Base-by-base conservation (phyloP, 257 asterid genomes). In the Plantago ovata region DNA sequence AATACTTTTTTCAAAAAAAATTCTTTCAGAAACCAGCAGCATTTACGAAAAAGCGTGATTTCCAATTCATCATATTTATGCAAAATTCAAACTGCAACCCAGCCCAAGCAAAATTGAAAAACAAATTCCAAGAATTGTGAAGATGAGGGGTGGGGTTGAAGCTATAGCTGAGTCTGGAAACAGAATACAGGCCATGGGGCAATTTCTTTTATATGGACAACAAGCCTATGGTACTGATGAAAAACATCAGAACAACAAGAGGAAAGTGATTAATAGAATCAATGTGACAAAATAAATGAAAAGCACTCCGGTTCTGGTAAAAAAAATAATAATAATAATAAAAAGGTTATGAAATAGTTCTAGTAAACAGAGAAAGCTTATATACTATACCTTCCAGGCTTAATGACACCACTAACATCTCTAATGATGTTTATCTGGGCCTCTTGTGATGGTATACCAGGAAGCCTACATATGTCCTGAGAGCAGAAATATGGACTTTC, bases 331-430 rank as follows among this genome's bases (percentile, higher is more conserved):
- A 15, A 58, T 13, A 19, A 15, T 5, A 4, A 6, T 6, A 11
- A 22, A 56, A 19, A 38, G 24, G 3, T 10, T 36, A 6, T 18
- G 15, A 23, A 43, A 6, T 43, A 10, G n/a, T 11, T 4, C 5
- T 4, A 15, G 19, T 16, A 13, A 21, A 52, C 20, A 6, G 23
- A 1, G 24, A 14, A 47, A 50, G 21, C 12, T 2, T 24, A 36
- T 60, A 38, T 13, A 46, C 16, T 41, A 38, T 77, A 82, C 90
- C 86, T 75, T 61, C 87, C 79, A 1, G 87, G 87, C 63, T 71
- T 71, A 64, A 83, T 71, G 62, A 65, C 62, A 41, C 84, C 81
- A 13, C 81, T 77, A 46, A 64, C 81, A 62, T 60, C 79, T 46
- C 78, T 63, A 50, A 77, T 62, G 70, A 83, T 80, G 58, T 61